These are phyloP conservation scores for Metrosideros polymorpha DNA, from an alignment of 441 rosid species.

Conservation along the genomic window DNA sequence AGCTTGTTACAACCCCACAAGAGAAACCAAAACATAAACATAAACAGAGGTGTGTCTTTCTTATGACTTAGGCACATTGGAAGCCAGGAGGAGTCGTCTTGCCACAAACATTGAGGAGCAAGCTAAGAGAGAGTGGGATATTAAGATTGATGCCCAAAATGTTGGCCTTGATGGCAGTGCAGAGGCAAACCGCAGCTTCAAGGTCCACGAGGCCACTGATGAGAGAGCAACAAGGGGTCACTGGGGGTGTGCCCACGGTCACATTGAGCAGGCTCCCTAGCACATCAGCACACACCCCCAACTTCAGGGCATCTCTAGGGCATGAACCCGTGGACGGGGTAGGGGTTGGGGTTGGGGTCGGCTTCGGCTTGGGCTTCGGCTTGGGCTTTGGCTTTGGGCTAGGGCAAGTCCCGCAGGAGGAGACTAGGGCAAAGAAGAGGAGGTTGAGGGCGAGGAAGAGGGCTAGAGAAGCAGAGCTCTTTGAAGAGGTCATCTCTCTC, in stretches of 20 bases:
- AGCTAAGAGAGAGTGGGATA: neutral
- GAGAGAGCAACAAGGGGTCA: constrained; percentile 49
- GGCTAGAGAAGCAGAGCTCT: constrained; percentile 39
- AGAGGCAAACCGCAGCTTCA: constrained; percentile 16
- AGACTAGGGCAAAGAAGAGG: constrained; percentile 44
- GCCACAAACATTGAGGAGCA: constrained; percentile 2
- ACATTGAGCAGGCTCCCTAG: constrained; percentile 36
- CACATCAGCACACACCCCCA: constrained; percentile 44
- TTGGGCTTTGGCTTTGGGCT: constrained; percentile 37
- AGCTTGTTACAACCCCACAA: neutral
- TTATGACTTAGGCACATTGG: neutral
- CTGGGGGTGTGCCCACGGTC: constrained; percentile 45
- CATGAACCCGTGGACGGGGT: constrained; percentile 13
- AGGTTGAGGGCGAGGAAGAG: constrained; percentile 51
- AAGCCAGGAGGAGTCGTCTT: neutral
- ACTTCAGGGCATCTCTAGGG: constrained; percentile 49
- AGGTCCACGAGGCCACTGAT: constrained; percentile 51
- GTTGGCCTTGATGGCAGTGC: constrained; percentile 12
- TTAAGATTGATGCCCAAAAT: constrained; percentile 4
- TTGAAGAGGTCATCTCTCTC: constrained; percentile 41
- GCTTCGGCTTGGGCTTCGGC: constrained; percentile 6
- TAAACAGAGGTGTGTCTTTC: neutral
- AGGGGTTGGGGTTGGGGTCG: constrained; percentile 16
- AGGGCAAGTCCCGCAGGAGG: constrained; percentile 53
- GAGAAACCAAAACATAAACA: neutral